Percentiles rank a stretch among this genome's conserved stretches.
Conservation (phyloP, 371 early-diverging fungal species). For the Sporodiniella umbellata region DNA sequence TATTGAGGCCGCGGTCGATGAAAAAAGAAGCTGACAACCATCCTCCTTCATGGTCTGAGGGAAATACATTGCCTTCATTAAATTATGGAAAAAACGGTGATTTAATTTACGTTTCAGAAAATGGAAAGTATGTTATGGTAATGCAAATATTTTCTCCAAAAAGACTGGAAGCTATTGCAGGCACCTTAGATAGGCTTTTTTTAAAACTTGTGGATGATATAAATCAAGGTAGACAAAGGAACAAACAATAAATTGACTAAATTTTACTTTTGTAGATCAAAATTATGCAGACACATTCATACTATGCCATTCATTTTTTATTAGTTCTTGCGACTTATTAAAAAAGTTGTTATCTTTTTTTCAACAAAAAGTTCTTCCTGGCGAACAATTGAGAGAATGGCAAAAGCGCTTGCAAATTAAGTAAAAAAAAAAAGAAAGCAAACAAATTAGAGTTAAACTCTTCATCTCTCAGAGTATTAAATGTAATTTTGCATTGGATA, state of each 20-base stretch:
- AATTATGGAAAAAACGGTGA: constrained; percentile 12
- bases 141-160: constrained; percentile 44
- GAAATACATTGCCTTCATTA: not conserved
- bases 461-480: constrained; percentile 48
- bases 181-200: constrained; percentile 58
- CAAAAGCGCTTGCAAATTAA: constrained; percentile 62
- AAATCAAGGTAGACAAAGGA: constrained; percentile 39
- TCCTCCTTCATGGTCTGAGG: not conserved
- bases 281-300: constrained; percentile 67
- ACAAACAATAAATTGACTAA: not conserved
- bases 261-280: constrained; percentile 24
- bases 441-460: not conserved
- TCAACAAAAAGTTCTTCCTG: not conserved
- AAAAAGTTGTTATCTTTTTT: constrained; percentile 12
- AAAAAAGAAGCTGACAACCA: not conserved
- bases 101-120: constrained; percentile 46
- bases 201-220: constrained; percentile 65
- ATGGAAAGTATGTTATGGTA: constrained; percentile 51
- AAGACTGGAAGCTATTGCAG: constrained; percentile 59
- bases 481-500: constrained; percentile 65
- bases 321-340: constrained; percentile 53
- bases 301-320: constrained; percentile 55
- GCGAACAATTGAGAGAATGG: constrained; percentile 58
- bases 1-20: constrained; percentile 10
- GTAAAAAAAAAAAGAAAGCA: constrained; percentile 41